A percentile compares a stretch with the other conserved stretches of the same genome.
Evolutionary conservation across 768 basidiomycete species (phyloP).

Genomic region (Ramaria rubella): DNA sequence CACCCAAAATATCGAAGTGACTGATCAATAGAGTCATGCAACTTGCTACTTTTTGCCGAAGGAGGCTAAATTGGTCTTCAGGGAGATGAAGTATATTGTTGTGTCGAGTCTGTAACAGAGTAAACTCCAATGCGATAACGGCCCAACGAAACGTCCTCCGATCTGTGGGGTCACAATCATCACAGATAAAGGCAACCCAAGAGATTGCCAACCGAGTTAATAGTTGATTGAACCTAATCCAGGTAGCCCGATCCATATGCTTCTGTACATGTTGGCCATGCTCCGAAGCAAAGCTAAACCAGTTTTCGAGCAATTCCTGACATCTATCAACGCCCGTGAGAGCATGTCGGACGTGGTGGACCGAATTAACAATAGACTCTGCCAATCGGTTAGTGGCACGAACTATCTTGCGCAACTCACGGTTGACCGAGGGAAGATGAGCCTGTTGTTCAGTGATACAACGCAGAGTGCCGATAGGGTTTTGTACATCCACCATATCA

Average conservation of each 20-base stretch:
- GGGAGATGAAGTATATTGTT: constrained; percentile 87
- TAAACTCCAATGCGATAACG: constrained; percentile 90
- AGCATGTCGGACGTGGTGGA: constrained; percentile 74
- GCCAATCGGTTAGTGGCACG: constrained; percentile 84
- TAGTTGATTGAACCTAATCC: constrained; percentile 73
- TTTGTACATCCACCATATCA: constrained; percentile 46
- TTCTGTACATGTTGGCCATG: constrained; percentile 87
- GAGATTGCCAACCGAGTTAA: constrained; percentile 89
- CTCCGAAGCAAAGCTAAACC: constrained; percentile 95
- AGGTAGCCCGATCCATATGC: constrained; percentile 69
- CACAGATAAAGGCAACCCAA: constrained; percentile 98
- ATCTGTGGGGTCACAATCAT: constrained; percentile 94
- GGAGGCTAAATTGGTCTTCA: constrained; percentile 80
- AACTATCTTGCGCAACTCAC: constrained; percentile 85
- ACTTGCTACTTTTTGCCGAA: constrained; percentile 86
- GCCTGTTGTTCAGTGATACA: constrained; percentile 78
- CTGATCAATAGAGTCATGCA: constrained; percentile 96
- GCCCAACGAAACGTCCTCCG: constrained; percentile 98
- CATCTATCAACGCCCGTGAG: constrained; percentile 53
- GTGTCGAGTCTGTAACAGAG: constrained; percentile 78
- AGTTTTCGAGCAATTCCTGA: constrained; percentile 86
- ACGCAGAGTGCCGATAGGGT: constrained; percentile 34
- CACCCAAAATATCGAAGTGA: constrained; percentile 97
- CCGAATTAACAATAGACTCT: constrained; percentile 88
- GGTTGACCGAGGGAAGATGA: constrained; percentile 83